A percentile compares a stretch with the other conserved stretches of the same genome.
Evolutionary conservation across 108 stramenopile species (phyloP).

Genomic region (Bacterosira constricta): DNA sequence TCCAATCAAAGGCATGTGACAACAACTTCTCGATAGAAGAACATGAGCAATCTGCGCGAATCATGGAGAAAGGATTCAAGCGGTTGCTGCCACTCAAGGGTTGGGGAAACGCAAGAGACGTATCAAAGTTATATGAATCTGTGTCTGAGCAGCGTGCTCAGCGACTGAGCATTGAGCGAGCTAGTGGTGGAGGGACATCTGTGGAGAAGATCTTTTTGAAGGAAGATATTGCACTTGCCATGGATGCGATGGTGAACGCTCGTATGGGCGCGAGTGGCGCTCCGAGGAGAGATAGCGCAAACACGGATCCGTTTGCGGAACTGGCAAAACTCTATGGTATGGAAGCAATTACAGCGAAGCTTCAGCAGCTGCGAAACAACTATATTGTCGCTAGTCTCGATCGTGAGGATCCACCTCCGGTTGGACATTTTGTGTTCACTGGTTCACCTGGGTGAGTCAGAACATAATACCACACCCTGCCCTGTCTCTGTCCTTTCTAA

Average conservation of each 20-base stretch:
- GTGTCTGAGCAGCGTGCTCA: conserved; percentile 9
- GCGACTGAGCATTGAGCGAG: not conserved
- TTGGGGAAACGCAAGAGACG: conserved; percentile 36
- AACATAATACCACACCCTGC: too few relatives aligned
- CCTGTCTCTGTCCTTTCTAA: too few relatives aligned
- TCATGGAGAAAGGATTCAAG: conserved; percentile 14
- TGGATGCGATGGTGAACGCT: conserved; percentile 11
- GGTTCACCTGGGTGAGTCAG: conserved; percentile 19
- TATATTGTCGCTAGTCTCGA: conserved; percentile 20
- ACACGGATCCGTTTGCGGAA: conserved; percentile 26
- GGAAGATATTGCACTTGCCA: conserved; percentile 4
- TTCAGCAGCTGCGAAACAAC: conserved; percentile 35
- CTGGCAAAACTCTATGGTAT: conserved; percentile 39
- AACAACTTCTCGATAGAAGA: conserved; percentile 12
- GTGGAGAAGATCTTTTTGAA: not conserved
- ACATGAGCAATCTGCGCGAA: not conserved
- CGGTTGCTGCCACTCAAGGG: conserved; percentile 15
- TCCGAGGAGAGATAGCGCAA: not conserved
- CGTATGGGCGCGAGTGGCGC: conserved; percentile 21
- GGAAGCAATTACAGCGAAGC: conserved; percentile 32
- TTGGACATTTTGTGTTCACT: conserved; percentile 40
- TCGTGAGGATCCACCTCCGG: conserved; percentile 28
- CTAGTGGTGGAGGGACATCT: not conserved
- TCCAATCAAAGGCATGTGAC: not conserved
- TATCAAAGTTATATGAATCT: conserved; percentile 15